Conservation (phyloP, 805 yeast species). For the Monosporozyma aerobia region DNA sequence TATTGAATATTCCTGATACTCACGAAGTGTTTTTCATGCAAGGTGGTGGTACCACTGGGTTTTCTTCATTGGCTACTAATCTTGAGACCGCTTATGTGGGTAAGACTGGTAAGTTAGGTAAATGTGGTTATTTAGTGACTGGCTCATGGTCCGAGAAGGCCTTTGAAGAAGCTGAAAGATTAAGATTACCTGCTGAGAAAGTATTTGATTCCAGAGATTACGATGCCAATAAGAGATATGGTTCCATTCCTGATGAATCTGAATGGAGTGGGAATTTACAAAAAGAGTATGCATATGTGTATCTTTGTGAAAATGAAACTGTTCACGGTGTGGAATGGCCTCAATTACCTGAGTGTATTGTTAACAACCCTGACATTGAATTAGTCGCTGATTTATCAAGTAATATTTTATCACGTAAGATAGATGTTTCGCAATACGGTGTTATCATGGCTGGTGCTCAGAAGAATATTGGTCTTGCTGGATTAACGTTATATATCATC, state of each 20-base stretch:
- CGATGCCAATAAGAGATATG: constrained; percentile 44
- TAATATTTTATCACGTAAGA: constrained; percentile 69
- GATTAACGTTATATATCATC: constrained; percentile 84
- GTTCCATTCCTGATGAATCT: constrained; percentile 54
- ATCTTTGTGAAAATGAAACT: constrained; percentile 94
- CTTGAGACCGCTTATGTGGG: constrained; percentile 66
- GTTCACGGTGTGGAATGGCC: constrained; percentile 87
- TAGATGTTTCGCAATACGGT: constrained; percentile 81
- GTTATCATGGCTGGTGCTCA: constrained; percentile 96
- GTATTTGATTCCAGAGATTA: constrained; percentile 54
- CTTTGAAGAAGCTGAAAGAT: constrained; percentile 73
- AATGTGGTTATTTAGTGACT: constrained; percentile 78
- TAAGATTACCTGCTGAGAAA: constrained; percentile 67
- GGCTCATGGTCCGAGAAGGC: constrained; percentile 94
- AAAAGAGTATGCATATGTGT: constrained; percentile 67
- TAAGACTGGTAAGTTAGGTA: constrained; percentile 65
- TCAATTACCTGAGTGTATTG: constrained; percentile 37
- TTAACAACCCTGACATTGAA: constrained; percentile 54
- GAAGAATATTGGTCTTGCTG: constrained; percentile 95
- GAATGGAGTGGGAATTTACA: constrained; percentile 50
- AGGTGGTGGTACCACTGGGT: constrained; percentile 97
- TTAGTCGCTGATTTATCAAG: constrained; percentile 94
- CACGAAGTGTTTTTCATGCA: constrained; percentile 93
- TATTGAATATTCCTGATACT: constrained; percentile 75
- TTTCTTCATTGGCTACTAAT: constrained; percentile 79